Base-by-base conservation (phyloP, 306 rosid genomes). In the Betula pendula region DNA sequence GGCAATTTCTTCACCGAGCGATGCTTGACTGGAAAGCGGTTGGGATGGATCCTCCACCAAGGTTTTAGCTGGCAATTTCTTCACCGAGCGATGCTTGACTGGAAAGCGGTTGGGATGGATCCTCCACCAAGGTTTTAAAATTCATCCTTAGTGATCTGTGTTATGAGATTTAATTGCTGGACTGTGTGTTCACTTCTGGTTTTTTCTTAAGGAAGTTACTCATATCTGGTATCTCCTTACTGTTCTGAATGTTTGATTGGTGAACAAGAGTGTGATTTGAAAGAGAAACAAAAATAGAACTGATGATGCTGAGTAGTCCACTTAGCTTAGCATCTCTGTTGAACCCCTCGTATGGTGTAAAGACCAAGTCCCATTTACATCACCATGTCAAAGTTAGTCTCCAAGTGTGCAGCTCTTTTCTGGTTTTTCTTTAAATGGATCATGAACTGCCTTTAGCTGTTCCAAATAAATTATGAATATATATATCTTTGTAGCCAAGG, bases 11-110 rank as follows among this genome's bases (percentile, higher is more conserved):
- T 80, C 93, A 95, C 88, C 87, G 71, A 76, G 83, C 90, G 77
- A 82, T 92, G 96, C 88, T 90, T 81, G 93, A 87, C 76, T 92
- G 99, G 97, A 92, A 92, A 81, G 92, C 95, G 68, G 90, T 71
- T 60, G 96, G 90, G 60, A 95, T 90, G 97, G 60, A 88, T 84
- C 90, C n/a, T n/a, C n/a, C n/a, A n/a, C n/a, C n/a, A n/a, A n/a
- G n/a, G n/a, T n/a, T n/a, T n/a, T 6, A 81, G 87, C 63, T 95
- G 99, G 99, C 93, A 95, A 87, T 83, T 89, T 79, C 74, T 95
- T 80, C 93, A 95, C 88, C 87, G 71, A 76, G 83, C 90, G 77
- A 82, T 92, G 96, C 88, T 90, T 81, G 93, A 87, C 76, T 92
- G 99, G 97, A 92, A 92, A 81, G 92, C 95, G 68, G 90, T 71